These are phyloP conservation scores for Volvox carteri DNA, from an alignment of 163 green algal genomes.

Conservation along the genomic window DNA sequence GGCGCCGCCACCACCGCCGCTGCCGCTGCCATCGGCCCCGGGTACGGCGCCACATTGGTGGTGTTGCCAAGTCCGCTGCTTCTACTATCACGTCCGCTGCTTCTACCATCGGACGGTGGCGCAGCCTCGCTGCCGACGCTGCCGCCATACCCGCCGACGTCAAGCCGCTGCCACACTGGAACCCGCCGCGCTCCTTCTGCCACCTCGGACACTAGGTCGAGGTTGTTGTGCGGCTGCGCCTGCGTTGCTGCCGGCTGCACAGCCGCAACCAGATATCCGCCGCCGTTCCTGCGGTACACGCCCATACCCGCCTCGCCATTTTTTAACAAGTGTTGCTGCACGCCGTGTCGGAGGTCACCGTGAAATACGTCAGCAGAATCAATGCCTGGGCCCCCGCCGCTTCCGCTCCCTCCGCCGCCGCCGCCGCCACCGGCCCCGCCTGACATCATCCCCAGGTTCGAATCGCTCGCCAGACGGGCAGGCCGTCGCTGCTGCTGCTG, in stretches of 20 bases:
- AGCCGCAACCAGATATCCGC: neutral
- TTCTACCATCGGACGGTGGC: too few relatives aligned
- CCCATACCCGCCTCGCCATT: neutral
- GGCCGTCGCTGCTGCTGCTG: neutral
- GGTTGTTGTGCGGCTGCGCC: neutral
- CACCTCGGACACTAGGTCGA: neutral
- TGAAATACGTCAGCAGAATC: neutral
- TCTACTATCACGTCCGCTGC: neutral
- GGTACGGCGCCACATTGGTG: too few relatives aligned
- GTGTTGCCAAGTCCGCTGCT: neutral
- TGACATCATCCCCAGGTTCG: neutral
- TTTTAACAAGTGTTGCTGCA: neutral
- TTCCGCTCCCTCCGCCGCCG: neutral
- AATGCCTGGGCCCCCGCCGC: neutral
- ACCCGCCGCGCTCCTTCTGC: neutral
- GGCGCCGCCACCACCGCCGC: too few relatives aligned
- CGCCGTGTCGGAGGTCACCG: neutral
- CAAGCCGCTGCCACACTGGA: neutral
- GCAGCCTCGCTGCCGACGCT: neutral
- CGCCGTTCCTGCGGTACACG: neutral
- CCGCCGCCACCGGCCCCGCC: neutral
- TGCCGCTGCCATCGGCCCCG: neutral
- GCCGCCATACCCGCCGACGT: neutral
- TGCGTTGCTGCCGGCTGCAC: neutral
- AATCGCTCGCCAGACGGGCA: neutral